These are phyloP conservation scores for Thalassiosira livingstoniorum DNA, from an alignment of 352 stramenopile genomes.

Conservation along the genomic window DNA sequence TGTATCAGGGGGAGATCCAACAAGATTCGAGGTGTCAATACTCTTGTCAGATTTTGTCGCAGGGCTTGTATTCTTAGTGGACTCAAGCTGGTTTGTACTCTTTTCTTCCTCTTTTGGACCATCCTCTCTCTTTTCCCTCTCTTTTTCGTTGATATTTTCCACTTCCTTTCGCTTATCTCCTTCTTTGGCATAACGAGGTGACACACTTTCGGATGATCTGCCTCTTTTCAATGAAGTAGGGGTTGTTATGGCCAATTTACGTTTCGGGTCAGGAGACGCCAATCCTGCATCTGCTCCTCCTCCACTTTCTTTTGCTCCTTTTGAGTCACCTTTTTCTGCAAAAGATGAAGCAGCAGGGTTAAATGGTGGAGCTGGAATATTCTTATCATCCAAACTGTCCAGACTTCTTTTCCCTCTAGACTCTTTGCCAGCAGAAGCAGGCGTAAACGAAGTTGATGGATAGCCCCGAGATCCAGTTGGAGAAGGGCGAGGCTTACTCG, in stretches of 20 bases:
- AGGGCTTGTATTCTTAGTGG: neutral
- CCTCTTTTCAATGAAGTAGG: neutral
- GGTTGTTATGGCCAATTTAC: neutral
- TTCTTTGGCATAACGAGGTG: neutral
- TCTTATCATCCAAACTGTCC: neutral
- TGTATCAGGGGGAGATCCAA: neutral
- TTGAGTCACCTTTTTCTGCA: neutral
- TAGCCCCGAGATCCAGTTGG: neutral
- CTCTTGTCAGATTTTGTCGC: too few relatives aligned
- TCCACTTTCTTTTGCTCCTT: neutral
- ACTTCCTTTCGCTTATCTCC: conserved; percentile 2
- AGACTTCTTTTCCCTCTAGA: neutral
- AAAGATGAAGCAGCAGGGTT: neutral
- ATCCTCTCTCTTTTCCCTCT: neutral
- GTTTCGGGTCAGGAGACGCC: neutral
- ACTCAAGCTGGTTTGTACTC: neutral
- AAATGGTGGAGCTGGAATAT: conserved; percentile 7
- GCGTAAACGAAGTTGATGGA: neutral
- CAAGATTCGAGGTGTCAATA: neutral
- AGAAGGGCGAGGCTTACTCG: neutral
- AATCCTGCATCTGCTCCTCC: neutral
- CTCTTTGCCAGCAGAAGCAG: neutral
- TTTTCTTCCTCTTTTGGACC: neutral
- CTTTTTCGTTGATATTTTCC: neutral
- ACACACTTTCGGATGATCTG: neutral